These are phyloP conservation scores for Verticillium nubilum DNA, from an alignment of 2,329 filamentous ascomycete species.

Conservation along the genomic window DNA sequence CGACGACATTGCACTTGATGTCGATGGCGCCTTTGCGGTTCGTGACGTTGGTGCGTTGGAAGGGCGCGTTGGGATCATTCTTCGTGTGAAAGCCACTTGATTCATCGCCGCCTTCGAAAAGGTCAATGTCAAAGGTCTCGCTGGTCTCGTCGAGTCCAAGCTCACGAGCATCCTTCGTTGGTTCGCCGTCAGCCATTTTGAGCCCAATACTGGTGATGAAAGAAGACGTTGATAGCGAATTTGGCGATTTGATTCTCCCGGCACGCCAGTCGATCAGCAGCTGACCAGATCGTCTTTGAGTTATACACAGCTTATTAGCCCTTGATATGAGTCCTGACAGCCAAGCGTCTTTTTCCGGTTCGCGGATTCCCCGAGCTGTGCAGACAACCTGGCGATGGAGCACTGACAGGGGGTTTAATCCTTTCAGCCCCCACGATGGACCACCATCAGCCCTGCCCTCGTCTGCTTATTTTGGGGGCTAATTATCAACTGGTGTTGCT, in stretches of 20 bases:
- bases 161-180: background rate
- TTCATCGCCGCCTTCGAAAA: background rate
- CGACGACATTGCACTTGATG: slow-evolving; percentile 17
- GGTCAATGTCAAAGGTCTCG: slow-evolving; percentile 1
- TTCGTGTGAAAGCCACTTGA: slow-evolving; percentile 15
- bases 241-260: background rate
- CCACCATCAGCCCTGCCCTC: background rate
- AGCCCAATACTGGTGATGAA: background rate
- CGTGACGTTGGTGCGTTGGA: slow-evolving; percentile 14
- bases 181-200: background rate
- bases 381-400: background rate
- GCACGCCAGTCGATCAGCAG: background rate
- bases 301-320: no score
- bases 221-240: no score
- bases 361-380: background rate
- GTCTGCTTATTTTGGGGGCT: background rate
- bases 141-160: background rate
- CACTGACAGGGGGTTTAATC: background rate
- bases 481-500: background rate
- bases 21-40: slow-evolving; percentile 18
- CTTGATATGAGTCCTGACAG: background rate
- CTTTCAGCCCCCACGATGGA: background rate
- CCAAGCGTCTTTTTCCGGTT: background rate
- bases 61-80: slow-evolving; percentile 15
- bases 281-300: background rate